Percentiles rank a stretch among this genome's conserved stretches.
These are phyloP conservation scores for Penicillium herquei DNA, from an alignment of 495 filamentous ascomycete genomes.

Conservation along the genomic window DNA sequence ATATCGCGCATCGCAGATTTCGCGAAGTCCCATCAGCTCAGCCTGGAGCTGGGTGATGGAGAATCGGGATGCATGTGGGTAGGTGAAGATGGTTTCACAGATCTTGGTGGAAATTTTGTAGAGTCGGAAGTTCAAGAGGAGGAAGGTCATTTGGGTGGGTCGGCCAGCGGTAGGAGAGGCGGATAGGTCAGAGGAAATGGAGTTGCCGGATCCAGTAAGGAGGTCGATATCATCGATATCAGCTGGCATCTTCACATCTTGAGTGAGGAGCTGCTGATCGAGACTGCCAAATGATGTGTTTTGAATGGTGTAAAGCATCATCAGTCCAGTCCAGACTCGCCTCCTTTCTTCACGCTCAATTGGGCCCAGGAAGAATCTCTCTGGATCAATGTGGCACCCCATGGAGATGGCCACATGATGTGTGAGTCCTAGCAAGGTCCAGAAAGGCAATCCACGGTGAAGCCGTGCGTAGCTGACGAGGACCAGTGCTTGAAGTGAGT, in stretches of 20 bases:
- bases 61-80: slow-evolving; percentile 24
- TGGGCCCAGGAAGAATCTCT: slow-evolving; percentile 35
- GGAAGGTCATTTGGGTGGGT: slow-evolving; percentile 50
- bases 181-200: slow-evolving; percentile 12
- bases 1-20: slow-evolving; percentile 39
- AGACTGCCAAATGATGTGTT: slow-evolving; percentile 36
- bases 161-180: slow-evolving; percentile 22
- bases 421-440: slow-evolving; percentile 44
- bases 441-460: slow-evolving; percentile 40
- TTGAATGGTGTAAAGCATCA: slow-evolving; percentile 32
- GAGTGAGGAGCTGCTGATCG: slow-evolving; percentile 22
- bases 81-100: slow-evolving; percentile 40
- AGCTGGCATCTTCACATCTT: slow-evolving; percentile 41
- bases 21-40: slow-evolving; percentile 38
- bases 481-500: slow-evolving; percentile 46
- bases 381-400: slow-evolving; percentile 49
- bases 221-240: slow-evolving; percentile 47
- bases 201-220: slow-evolving; percentile 23
- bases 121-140: slow-evolving; percentile 44
- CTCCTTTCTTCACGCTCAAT: slow-evolving; percentile 49
- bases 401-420: slow-evolving; percentile 48
- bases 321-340: slow-evolving; percentile 13
- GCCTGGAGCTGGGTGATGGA: slow-evolving; percentile 33
- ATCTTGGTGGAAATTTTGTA: slow-evolving; percentile 42
- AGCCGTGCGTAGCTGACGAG: slow-evolving; percentile 44